phyloP scores from a whole-genome alignment of 805 yeast species.

The Kuraishia floccosa region DNA sequence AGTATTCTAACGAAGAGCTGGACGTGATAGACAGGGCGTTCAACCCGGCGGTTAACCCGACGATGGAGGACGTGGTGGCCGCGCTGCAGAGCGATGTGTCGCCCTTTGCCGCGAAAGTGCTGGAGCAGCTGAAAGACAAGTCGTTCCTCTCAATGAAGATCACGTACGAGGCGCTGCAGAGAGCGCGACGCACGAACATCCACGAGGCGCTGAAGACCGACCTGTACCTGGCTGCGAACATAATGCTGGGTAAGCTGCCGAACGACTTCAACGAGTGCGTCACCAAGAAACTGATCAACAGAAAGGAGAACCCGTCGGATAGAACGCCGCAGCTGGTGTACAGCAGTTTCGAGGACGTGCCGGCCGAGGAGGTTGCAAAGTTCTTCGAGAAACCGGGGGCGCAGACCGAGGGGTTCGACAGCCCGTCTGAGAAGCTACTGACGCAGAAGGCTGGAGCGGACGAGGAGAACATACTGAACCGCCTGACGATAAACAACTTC shows the following conservation, averaged over 20 bases:
- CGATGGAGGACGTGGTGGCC: conserved; percentile 43
- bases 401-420: conserved; percentile 42
- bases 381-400: conserved; percentile 20
- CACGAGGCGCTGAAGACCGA: conserved; percentile 63
- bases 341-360: conserved; percentile 55
- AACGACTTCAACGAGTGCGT: conserved; percentile 41
- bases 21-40: conserved; percentile 62
- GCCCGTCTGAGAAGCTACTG: conserved; percentile 19
- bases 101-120: conserved; percentile 52
- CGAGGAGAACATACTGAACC: conserved; percentile 2
- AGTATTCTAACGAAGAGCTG: conserved; percentile 43
- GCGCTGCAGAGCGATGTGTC: conserved; percentile 43
- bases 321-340: conserved; percentile 11
- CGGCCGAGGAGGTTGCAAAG: conserved; percentile 51
- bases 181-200: conserved; percentile 47
- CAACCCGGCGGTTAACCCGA: conserved; percentile 23
- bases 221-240: conserved; percentile 63
- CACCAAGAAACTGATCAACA: conserved; percentile 38
- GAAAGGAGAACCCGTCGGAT: conserved; percentile 17
- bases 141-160: conserved; percentile 75
- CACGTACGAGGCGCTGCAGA: conserved; percentile 54
- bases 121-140: conserved; percentile 46
- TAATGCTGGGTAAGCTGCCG: conserved; percentile 41
- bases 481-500: conserved; percentile 1
- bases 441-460: conserved; percentile 18